Base-by-base conservation (phyloP, 2,329 filamentous ascomycete species). In the Chaetomiaceae sp. region DNA sequence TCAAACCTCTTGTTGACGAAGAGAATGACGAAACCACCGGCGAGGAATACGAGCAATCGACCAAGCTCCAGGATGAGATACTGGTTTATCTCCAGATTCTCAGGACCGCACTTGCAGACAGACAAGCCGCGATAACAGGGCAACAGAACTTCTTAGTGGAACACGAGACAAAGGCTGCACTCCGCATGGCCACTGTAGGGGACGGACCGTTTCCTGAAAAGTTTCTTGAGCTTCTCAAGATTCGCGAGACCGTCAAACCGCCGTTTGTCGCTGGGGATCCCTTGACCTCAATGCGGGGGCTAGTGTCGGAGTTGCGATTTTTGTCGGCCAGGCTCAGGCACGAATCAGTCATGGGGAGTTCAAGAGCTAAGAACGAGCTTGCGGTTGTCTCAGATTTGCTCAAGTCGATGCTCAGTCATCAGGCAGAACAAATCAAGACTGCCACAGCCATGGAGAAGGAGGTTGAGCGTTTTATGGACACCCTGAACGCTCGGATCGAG, bases 31-130 rank as follows among this genome's bases (percentile, higher is more conserved):
- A 95, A 53, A 79, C 84, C 2, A 92, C 90, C 10, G 94, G 94
- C 21, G 86, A 96, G 54, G 94, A 97, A 66, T 94, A 96, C 58
- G 87, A 90, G 60, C 82, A 88, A 29, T 95, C 92, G 0, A 89
- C 90, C 0, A 89, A 89, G 66, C 80, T 86, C 41, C 92, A 97
- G 69, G 92, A 96, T 56, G 84, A 95, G 65, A 80, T 96, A 37
- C 89, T 92, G 69, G 88, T 88, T 6, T 95, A 95, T 64, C 86
- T 95, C 53, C 84, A 90, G 65, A 84, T 82, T 8, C 74, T 96
- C 25, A 80, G 89, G 54, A 82, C 87, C 0, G 77, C 86, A 43
- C 80, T 94, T 52, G 85, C 89, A 6, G 91, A 97, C 69, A 84
- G 92, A 11, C 82, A 86, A 58, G 82, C 86, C 58, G 82, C 84